These are phyloP conservation scores for Aureobasidium namibiae DNA, from an alignment of 2,329 filamentous ascomycete genomes.

Conservation along the genomic window DNA sequence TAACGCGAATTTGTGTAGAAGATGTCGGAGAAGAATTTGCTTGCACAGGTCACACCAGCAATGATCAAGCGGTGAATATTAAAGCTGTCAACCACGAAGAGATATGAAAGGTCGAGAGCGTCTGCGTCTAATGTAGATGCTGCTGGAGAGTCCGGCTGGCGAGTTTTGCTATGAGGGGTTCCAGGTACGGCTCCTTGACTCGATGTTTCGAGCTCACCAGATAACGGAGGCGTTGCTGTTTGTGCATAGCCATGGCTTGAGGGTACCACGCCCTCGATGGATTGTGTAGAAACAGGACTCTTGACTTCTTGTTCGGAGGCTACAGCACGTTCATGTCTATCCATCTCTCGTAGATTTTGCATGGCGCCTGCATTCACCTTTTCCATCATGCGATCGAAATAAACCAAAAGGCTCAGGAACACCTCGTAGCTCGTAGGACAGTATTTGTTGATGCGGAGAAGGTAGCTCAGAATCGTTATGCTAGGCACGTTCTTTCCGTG, in stretches of 20 bases:
- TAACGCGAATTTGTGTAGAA: conserved; percentile 99
- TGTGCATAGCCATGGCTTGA: conserved; percentile 28
- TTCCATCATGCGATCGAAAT: conserved; percentile 98
- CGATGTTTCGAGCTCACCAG: conserved; percentile 38
- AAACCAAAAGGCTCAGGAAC: conserved; percentile 87
- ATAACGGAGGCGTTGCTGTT: conserved; percentile 41
- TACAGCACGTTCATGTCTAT: conserved; percentile 34
- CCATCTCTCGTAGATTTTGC: conserved; percentile 50
- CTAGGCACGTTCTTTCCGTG: conserved; percentile 97
- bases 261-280: conserved; percentile 23
- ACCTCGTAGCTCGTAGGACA: conserved; percentile 98
- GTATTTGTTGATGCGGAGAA: conserved; percentile 96
- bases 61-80: conserved; percentile 97
- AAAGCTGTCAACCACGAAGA: conserved; percentile 96
- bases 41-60: conserved; percentile 92
- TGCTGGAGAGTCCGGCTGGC: conserved; percentile 19
- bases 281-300: conserved; percentile 8
- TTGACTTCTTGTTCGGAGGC: conserved; percentile 18
- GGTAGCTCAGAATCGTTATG: conserved; percentile 92
- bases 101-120: conserved; percentile 52
- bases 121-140: conserved; percentile 17
- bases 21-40: conserved; percentile 98
- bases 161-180: conserved; percentile 29
- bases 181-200: conserved; percentile 26
- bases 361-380: conserved; percentile 76